Evolutionary conservation across 495 filamentous ascomycete species (phyloP), one percentile per base, ranked within the genome.

Genomic region (Talaromyces wortmannii): DNA sequence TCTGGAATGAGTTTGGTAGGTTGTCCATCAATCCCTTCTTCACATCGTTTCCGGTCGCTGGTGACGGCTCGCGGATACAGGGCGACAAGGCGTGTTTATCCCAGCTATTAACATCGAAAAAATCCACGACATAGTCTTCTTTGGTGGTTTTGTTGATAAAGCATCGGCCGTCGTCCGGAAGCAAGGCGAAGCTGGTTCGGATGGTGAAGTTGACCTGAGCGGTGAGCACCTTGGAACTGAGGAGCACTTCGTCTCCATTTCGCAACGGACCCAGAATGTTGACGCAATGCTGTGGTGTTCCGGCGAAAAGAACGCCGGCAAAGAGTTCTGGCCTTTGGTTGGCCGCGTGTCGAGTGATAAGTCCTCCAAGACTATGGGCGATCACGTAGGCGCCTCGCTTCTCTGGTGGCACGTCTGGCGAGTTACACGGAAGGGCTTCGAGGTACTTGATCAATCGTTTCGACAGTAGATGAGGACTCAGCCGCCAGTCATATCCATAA

Each of bases 191-290:
- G 53, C 81, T 89, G 3, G 89, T 96, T 6, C 92, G 86, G 43
- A 98, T 81, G 2, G 88, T 90, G 68, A 98, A 97, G 67, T 92
- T 95, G 50, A 96, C 92, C 67, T 96, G 91, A 0, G 94, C 91
- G 1, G 92, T 96, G 2, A 98, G 77, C 2, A 97, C 89, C 55
- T 89, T 89, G 17, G 90, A 91, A 63, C 90, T 95, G 33, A 98
- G 72, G 4, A 96, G 77, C 2, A 97, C 94, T 29, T 91, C 86
- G 63, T 97, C 92, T 11, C 91, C 91, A 62, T 94, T 95, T 45
- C 92, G 83, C 3, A 98, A 62, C 0, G 92, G 92, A 1, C 92
- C 92, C 12, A 97, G 80, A 47, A 96, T 92, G 67, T 95, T 95
- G 57, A 96, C 84, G 64, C 90, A 96, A 40, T 85, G 83, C 57